Base-by-base conservation (phyloP, 2,329 filamentous ascomycete genomes). In the Cladophialophora carrionii region DNA sequence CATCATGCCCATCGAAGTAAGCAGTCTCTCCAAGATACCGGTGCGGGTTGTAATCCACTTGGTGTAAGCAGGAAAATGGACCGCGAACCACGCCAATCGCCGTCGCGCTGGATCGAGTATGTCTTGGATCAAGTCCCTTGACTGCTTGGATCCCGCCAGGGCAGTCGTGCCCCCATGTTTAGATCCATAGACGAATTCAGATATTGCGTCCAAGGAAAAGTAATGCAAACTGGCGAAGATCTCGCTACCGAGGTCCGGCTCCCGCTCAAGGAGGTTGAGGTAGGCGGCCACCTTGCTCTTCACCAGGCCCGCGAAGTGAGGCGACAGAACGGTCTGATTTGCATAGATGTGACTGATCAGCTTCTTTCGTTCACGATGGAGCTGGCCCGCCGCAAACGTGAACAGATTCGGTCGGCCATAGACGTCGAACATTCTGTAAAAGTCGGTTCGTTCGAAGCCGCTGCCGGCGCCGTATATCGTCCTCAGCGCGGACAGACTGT, bases 391-490 rank as follows among this genome's bases (percentile, higher is more conserved):
- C 6, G 75, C 73, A 65, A 85, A 85, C 0, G 82, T 83, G 70
- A 86, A 85, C 1, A 86, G 69, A 60, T 85, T 84, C 71, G 79
- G 67, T 9, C 60, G 65, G 9, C 70, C 70, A 48, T 71, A 71
- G 22, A 57, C 81, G 67, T 84, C 82, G 64, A 86, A 85, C 80
- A 85, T 84, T 52, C 79, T 78, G 62, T 86, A 86, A 69, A 85
- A 86, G 0, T 58, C 54, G 0, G 83, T 83, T 46, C 82, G 73
- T 48, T 81, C 82, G 62, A 81, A 85, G 0, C 78, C 78, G 53
- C 78, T 81, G 1, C 84, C 83, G 0, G 83, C 79, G 0, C 83
- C 83, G 71, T 86, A 85, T 24, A 86, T 85, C 0, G 78, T 79
- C n/a, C 79, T 77, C 43, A 85, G 66, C 0, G 83, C 84, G 0